phyloP scores from a whole-genome alignment of 192 early-diverging fungal species.

The Coemansia brasiliensis region DNA sequence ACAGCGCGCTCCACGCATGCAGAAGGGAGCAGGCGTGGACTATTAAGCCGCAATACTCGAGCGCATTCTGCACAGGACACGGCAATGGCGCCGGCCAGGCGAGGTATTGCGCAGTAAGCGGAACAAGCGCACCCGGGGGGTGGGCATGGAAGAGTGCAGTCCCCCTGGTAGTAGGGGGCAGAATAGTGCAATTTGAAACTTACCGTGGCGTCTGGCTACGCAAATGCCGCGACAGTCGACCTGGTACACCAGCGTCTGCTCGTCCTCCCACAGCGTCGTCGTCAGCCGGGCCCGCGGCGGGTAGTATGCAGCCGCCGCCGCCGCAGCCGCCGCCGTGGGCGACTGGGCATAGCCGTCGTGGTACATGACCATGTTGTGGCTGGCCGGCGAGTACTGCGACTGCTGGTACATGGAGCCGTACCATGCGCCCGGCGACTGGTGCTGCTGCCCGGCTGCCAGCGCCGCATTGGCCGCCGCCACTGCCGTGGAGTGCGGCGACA shows the following conservation, averaged over 20 bases:
- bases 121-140: neutral
- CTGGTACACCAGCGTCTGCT: conserved; percentile 76
- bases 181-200: conserved; percentile 27
- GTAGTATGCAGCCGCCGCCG: conserved; percentile 57
- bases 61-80: no score
- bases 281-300: conserved; percentile 54
- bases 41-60: no score
- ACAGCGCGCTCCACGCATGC: neutral
- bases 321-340: conserved; percentile 38
- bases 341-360: conserved; percentile 48
- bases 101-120: neutral
- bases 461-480: conserved; percentile 40
- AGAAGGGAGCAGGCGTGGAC: no score
- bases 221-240: conserved; percentile 80
- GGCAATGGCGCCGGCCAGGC: no score
- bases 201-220: conserved; percentile 69
- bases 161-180: neutral
- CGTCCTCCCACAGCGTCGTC: conserved; percentile 83
- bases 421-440: conserved; percentile 43
- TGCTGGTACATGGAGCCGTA: conserved; percentile 51
- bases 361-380: conserved; percentile 55
- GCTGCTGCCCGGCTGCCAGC: conserved; percentile 39
- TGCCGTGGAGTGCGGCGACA: conserved; percentile 36
- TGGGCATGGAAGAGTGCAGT: neutral
- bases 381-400: conserved; percentile 47